Conservation (phyloP, 176 grass and related monocot species). For the Puccinellia tenuiflora region DNA sequence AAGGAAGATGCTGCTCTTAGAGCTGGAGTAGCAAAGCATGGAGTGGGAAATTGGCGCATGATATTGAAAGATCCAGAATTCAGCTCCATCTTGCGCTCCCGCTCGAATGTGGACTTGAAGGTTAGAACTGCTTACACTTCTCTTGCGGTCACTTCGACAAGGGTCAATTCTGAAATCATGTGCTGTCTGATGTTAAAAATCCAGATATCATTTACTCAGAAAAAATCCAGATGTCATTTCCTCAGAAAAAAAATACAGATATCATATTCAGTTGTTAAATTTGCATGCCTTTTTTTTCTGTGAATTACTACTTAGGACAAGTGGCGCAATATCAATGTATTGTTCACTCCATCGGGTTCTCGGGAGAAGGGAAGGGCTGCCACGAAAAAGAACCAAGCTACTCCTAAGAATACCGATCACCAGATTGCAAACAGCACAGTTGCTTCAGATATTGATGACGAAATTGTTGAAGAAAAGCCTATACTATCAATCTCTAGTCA, state of each 20-base stretch:
- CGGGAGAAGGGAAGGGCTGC: constrained; percentile 41
- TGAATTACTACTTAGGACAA: constrained; percentile 62
- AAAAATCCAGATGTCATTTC: constrained; percentile 1
- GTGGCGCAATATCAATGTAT: constrained; percentile 73
- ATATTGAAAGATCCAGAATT: constrained; percentile 77
- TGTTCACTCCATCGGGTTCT: constrained; percentile 36
- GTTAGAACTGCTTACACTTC: constrained; percentile 26
- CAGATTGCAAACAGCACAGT: constrained; percentile 20
- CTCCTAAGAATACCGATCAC: constrained; percentile 33
- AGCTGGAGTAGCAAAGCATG: constrained; percentile 80
- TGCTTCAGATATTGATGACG: constrained; percentile 36
- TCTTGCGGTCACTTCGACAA: neutral
- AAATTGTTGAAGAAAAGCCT: constrained; percentile 42
- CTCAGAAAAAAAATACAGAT: neutral
- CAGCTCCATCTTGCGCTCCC: constrained; percentile 34
- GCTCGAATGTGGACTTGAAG: constrained; percentile 89
- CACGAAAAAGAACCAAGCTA: constrained; percentile 32
- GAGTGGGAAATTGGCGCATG: constrained; percentile 73
- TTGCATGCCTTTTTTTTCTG: neutral
- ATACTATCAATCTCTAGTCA: constrained; percentile 38
- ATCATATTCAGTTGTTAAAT: neutral
- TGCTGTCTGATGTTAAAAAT: neutral
- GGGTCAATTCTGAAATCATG: neutral
- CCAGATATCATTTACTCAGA: neutral
- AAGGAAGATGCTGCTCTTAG: constrained; percentile 72